Base-by-base conservation (phyloP, 169 alveolate genomes). In the Cryptosporidium baileyi region DNA sequence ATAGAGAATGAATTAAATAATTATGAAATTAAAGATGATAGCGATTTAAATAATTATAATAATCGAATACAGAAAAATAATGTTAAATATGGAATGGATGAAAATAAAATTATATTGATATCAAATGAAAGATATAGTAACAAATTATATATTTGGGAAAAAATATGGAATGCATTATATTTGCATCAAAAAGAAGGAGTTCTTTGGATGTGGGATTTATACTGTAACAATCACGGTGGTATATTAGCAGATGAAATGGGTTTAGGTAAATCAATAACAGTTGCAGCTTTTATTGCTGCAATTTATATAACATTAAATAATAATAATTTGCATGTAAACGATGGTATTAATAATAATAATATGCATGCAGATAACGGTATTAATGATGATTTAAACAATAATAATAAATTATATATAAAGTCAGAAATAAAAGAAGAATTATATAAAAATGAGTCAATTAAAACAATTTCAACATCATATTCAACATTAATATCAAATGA, bases 221-320 rank as follows among this genome's bases (percentile, higher is more conserved):
- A 89, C 79, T 89, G 88, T 17, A 89, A 91, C 63, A 88, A 88
- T 43, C 82, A 82, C 62, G 91, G 91, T 32, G 93, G 91, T 3
- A 82, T 91, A 32, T 54, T 91, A 22, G 94, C 94, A 11, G 94
- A 91, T 81, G 94, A 91, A 65, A 91, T 91, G 94, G 94, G 94
- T 22, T 80, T 91, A 26, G 94, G 94, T 36, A 91, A 91, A 82
- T 88, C 94, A 5, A 82, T 91, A 9, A 74, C 85, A n/a, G 85
- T 57, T 32, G 74, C 85, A 52, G 52, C 85, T 9, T 74, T 74
- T 43, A 40, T 74, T 54, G 85, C 85, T 15, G 85, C 85, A 36
- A 17, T 74, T 28, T 57, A 36, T 34, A 41, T 54, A 9, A 74
- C 85, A 41, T 74, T 36, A 28, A 51, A 57, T 11, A 61, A 9